These are phyloP conservation scores for Starmerella geochares DNA, from an alignment of 805 yeast genomes.

Conservation along the genomic window DNA sequence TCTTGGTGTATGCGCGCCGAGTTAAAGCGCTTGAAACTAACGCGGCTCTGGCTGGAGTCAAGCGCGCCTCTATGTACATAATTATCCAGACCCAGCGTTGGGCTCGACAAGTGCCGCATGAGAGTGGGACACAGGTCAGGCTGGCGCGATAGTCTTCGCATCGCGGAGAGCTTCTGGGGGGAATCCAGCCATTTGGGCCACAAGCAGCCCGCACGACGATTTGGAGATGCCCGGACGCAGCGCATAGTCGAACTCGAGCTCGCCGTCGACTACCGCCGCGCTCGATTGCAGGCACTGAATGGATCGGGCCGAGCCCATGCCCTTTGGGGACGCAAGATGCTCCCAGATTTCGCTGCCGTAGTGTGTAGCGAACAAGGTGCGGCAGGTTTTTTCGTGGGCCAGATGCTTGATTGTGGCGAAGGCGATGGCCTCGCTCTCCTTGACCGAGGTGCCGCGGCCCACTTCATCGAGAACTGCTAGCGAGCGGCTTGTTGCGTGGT, in stretches of 20 bases:
- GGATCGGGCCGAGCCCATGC: slow-evolving; percentile 16
- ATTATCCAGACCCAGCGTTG: too few species aligned
- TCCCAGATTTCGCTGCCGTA: slow-evolving; percentile 49
- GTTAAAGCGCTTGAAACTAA: too few species aligned
- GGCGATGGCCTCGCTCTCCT: slow-evolving; percentile 78
- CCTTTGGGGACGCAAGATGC: slow-evolving; percentile 29
- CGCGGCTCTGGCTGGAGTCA: too few species aligned
- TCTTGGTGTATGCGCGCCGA: too few species aligned
- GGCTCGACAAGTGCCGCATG: too few species aligned
- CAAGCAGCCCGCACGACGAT: slow-evolving; percentile 64
- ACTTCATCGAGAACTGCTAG: slow-evolving; percentile 77
- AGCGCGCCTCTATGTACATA: too few species aligned
- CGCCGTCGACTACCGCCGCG: slow-evolving; percentile 16
- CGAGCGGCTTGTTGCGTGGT: slow-evolving; percentile 55
- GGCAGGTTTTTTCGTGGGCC: slow-evolving; percentile 45
- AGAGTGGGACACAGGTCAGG: too few species aligned
- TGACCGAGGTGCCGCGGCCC: slow-evolving; percentile 80
- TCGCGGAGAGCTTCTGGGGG: slow-evolving; percentile 48
- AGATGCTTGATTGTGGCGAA: slow-evolving; percentile 59
- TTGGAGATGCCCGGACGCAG: slow-evolving; percentile 58
- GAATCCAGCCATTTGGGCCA: slow-evolving; percentile 71
- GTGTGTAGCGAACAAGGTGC: slow-evolving; percentile 85
- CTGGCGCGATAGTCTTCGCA: slow-evolving; percentile 37
- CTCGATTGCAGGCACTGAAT: slow-evolving; percentile 19
- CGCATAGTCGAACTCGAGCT: slow-evolving; percentile 40